Base-by-base conservation (phyloP, 106 monocot species). In the Acanthochlamys bracteata region DNA sequence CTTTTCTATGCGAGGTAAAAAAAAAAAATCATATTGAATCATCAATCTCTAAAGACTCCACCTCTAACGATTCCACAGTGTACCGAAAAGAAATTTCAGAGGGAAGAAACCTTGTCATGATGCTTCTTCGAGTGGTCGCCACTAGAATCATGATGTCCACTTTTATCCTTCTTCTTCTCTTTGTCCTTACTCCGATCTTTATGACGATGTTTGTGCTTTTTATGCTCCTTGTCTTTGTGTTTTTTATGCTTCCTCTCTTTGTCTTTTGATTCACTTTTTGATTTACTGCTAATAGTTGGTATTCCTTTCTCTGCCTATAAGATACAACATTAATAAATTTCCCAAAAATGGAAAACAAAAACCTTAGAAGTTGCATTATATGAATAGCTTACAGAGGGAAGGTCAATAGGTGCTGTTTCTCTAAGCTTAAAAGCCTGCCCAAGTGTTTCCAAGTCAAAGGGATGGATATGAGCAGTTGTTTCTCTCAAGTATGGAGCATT, bases 141-240 rank as follows among this genome's bases (percentile, higher is more conserved):
- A 42, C 83, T 68, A 59, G 77, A 73, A 73, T 86, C 83, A 72
- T 80, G 85, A 47, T 83, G 83, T 7, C 74, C 81, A 74, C 64
- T 77, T 66, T 88, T 93, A 59, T 92, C 88, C 76, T 86, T 86
- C 61, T 92, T 82, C 74, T 83, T 85, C 39, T 90, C 95, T 73
- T 76, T 93, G 53, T 96, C 90, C 65, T 91, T 96, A 66, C 75
- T 83, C 57, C 75, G 71, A 69, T 89, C 92, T 67, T 86, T 99
- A 70, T 89, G 85, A 59, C 83, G 88, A 69, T 89, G 98, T 58
- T 89, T 92, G 63, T 84, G 85, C 86, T 92, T 99, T 64, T 86
- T 92, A 73, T 99, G 91, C 72, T 91, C 91, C 79, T 86, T 85
- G 67, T 83, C 88, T 61, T 92, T 87, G 71, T 92, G 98, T 68